Evolutionary conservation across 31 red algal species (phyloP).

Genomic region (Porphyra umbilicalis): DNA sequence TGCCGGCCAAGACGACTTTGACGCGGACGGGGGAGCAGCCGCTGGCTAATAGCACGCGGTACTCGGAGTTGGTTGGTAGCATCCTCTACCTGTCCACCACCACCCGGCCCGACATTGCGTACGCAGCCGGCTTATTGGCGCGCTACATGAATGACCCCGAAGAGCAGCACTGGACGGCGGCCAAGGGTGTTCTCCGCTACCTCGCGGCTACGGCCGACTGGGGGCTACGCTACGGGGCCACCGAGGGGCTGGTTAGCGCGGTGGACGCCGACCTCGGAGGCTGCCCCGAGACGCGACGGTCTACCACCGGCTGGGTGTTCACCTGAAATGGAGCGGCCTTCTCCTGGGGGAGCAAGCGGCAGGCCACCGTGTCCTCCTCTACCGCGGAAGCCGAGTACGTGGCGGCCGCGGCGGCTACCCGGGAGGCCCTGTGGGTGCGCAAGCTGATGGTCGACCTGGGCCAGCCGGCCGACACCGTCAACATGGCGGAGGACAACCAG

Average conservation of each 20-base stretch:
- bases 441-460: not conserved
- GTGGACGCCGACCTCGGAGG: conserved; percentile 24
- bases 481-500: conserved; percentile 11
- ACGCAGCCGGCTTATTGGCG: not conserved
- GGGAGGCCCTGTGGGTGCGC: conserved; percentile 20
- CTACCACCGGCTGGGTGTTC: conserved; percentile 15
- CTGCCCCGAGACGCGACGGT: conserved; percentile 11
- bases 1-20: not conserved
- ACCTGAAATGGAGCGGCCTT: not conserved
- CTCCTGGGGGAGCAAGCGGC: conserved; percentile 19
- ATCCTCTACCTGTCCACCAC: conserved; percentile 11
- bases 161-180: not conserved
- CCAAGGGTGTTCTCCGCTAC: conserved; percentile 6
- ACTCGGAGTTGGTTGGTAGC: conserved; percentile 1
- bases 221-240: not conserved
- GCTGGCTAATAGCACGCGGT: not conserved
- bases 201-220: conserved; percentile 4
- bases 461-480: not conserved
- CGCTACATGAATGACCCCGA: not conserved
- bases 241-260: conserved; percentile 1
- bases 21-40: not conserved
- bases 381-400: conserved; percentile 31
- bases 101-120: conserved; percentile 17
- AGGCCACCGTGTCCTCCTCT: conserved; percentile 9
- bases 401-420: conserved; percentile 8